phyloP scores from a whole-genome alignment of 1,284 basidiomycete genomes.

The Grifola frondosa region DNA sequence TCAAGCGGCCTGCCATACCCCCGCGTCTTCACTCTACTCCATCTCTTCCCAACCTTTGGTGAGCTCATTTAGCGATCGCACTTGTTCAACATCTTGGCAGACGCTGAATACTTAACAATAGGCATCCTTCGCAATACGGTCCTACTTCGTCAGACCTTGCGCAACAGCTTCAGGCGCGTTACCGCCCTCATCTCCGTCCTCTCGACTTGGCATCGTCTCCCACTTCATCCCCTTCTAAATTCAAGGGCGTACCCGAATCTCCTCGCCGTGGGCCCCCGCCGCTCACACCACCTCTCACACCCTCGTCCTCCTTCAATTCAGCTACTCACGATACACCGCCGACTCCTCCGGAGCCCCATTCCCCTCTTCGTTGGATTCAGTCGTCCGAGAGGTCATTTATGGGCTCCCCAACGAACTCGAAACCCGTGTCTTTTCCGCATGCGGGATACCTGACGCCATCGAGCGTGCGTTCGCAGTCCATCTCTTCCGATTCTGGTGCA shows the following conservation, averaged over 20 bases:
- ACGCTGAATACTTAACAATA: conserved; percentile 2
- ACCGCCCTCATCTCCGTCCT: conserved; percentile 30
- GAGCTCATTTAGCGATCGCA: conserved; percentile 4
- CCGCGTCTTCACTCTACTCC: conserved; percentile 28
- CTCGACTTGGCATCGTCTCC: conserved; percentile 29
- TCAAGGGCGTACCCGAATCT: conserved; percentile 8
- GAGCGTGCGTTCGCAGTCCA: conserved; percentile 22
- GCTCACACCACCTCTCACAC: conserved; percentile 33
- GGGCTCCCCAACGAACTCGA: conserved; percentile 11
- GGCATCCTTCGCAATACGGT: conserved; percentile 17
- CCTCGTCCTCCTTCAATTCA: conserved; percentile 30
- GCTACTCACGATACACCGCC: conserved; percentile 23
- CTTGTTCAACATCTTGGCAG: too few species aligned
- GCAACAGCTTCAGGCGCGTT: conserved; percentile 19
- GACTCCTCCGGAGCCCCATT: conserved; percentile 23
- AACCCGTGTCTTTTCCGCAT: conserved; percentile 7
- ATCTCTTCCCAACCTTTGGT: conserved; percentile 28
- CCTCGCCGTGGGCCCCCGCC: conserved; percentile 15
- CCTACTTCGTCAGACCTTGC: conserved; percentile 9
- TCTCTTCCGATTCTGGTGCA: conserved; percentile 21
- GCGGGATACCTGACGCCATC: conserved; percentile 24
- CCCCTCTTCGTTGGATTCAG: conserved; percentile 20
- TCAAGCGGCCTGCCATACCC: conserved; percentile 18
- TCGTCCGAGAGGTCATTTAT: conserved; percentile 12
- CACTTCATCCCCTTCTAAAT: conserved; percentile 17